Evolutionary conservation across 148 eudicot species (phyloP), one percentile per base, ranked within the genome.

Genomic region (Persicaria tinctoria): DNA sequence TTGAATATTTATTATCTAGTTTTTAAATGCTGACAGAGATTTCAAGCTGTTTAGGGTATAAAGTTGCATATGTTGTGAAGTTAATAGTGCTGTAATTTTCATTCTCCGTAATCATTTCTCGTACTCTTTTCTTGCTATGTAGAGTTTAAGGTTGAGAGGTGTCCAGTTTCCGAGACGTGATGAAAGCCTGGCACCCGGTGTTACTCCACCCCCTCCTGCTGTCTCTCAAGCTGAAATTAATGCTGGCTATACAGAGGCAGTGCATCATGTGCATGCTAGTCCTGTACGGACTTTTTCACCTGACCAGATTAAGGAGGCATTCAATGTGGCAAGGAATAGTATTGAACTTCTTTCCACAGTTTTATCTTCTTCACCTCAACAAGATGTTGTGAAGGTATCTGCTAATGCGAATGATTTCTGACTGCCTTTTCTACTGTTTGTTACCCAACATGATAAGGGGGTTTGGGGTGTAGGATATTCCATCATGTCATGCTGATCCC

Each of bases 111-210:
- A 76, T 32, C 46, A 13, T 4, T 73, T 75, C 53, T 77, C 73
- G 64, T 74, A 18, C 17, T 66, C 47, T 81, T 32, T 14, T 55
- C n/a, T 74, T 76, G 60, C 72, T 11, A 68, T 49, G 49, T 66
- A 94, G 98, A 92, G 98, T 81, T 83, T 94, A 90, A 91, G 59
- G 84, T 87, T 96, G 41, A 86, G 98, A 84, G 98, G 98, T 32
- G 79, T 94, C 77, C 80, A 93, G 63, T 94, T 94, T 74, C 98
- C 96, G 45, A 96, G 96, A 44, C 98, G 98, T 57, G 97, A 94
- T 78, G 98, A 92, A 82, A 94, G 93, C 76, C 84, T 90, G 83
- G 96, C 87, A 68, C 96, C 97, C 12, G 84, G 90, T 72, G 89
- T 92, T 75, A 89, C 97, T 57, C 98, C 27, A 23, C 27, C 97